Evolutionary conservation across 2,329 filamentous ascomycete species (phyloP), one percentile per base, ranked within the genome.

Genomic region (Epichloe aotearoae): DNA sequence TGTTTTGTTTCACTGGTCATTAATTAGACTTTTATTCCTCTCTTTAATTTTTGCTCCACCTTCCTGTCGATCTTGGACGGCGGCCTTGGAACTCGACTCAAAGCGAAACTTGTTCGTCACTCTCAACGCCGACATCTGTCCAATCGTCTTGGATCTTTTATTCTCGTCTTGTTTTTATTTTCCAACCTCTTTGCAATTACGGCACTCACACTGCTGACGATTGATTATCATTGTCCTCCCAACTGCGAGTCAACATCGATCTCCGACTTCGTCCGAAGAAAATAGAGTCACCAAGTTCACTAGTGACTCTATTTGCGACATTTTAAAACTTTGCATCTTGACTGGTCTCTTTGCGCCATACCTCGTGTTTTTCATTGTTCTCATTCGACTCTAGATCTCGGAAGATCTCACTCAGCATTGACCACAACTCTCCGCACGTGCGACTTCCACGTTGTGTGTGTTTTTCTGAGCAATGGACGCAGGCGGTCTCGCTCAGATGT

Each of bases 401-500:
- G 15, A 46, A 46, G 10, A 14, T 20, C 26, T 23, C 20, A 19
- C 14, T 30, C 36, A 23, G n/a, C 37, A 5, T 5, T 14, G 26
- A 46, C 30, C 12, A 37, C 15, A 10, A 8, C 17, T 20, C 4
- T 46, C 17, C 15, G 23, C 46, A 30, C 15, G 33, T 19, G n/a
- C 23, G 7, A 47, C 12, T 33, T 40, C 7, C 44, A 38, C 48
- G 43, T 33, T 38, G 4, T 20, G 33, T 30, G 34, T 45, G 23
- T 39, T 26, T 43, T 39, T 5, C 17, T 71, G 73, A 76, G 72
- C 69, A 60, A 84, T 94, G 84, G 86, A 95, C 91, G 84, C 91
- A 81, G 91, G 91, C 80, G 88, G 89, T 93, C 88, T 95, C 76
- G 85, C 89, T 93, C 89, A 94, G 80, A 97, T 97, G 91, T 87